Evolutionary conservation across 2,329 filamentous ascomycete species (phyloP).

Genomic region (Ciborinia camelliae): DNA sequence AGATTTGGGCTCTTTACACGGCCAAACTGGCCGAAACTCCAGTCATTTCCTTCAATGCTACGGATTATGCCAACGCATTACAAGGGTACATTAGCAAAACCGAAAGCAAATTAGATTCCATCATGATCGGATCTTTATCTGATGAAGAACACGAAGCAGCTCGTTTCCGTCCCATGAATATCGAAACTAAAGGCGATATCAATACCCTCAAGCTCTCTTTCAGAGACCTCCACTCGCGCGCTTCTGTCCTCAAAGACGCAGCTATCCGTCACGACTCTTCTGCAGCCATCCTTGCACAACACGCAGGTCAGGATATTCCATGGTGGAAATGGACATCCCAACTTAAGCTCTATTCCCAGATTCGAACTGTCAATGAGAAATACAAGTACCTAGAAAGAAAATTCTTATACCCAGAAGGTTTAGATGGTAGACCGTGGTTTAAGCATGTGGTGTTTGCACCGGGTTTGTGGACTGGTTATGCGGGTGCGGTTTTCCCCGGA

Average conservation of each 20-base stretch:
- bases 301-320: constrained; percentile 55
- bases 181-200: constrained; percentile 25
- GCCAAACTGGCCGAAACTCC: constrained; percentile 49
- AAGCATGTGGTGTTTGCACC: constrained; percentile 95
- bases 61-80: constrained; percentile 42
- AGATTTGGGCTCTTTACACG: constrained; percentile 50
- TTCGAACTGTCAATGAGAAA: constrained; percentile 68
- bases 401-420: constrained; percentile 71
- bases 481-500: constrained; percentile 66
- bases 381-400: constrained; percentile 82
- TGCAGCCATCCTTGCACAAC: constrained; percentile 36
- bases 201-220: constrained; percentile 32
- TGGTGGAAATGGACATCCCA: constrained; percentile 77
- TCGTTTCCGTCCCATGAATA: constrained; percentile 29
- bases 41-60: constrained; percentile 50
- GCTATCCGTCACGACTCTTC: constrained; percentile 33
- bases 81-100: constrained; percentile 34
- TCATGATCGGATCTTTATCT: constrained; percentile 23
- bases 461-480: constrained; percentile 86
- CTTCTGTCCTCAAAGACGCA: constrained; percentile 26
- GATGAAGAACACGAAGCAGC: constrained; percentile 34
- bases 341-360: constrained; percentile 58
- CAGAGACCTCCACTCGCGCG: constrained; percentile 32
- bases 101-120: constrained; percentile 33
- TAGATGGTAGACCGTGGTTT: constrained; percentile 83